Percentiles rank a stretch among this genome's conserved stretches.
Evolutionary conservation across 1,284 basidiomycete species (phyloP).

Genomic region (Tausonia pullulans): DNA sequence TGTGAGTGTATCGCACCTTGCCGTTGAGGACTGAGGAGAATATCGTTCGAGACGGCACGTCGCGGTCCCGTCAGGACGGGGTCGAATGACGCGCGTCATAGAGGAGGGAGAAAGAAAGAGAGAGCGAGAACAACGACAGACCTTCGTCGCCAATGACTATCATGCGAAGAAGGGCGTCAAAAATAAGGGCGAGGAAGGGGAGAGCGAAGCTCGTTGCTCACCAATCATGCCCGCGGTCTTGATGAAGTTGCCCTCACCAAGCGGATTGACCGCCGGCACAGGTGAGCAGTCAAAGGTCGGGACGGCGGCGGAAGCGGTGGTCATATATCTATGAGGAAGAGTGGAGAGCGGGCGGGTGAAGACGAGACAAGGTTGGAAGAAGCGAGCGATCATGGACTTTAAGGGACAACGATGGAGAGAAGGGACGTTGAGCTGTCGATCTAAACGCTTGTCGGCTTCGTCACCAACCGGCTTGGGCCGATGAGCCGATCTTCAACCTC

Average conservation of each 20-base stretch:
- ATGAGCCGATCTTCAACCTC: no score
- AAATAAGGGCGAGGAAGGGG: neutral
- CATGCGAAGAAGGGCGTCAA: constrained; percentile 2
- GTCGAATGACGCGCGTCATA: no score
- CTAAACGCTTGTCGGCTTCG: no score
- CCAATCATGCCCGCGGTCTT: constrained; percentile 37
- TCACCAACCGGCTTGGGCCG: no score
- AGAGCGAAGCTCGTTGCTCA: constrained; percentile 14
- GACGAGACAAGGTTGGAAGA: neutral
- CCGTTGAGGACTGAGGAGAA: constrained; percentile 51
- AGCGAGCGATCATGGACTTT: neutral
- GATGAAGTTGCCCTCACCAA: constrained; percentile 58
- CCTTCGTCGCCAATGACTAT: constrained; percentile 51
- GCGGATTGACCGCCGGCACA: constrained; percentile 40
- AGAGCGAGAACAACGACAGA: no score
- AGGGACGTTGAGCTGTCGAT: no score
- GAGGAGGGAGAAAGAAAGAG: no score
- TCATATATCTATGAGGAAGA: neutral
- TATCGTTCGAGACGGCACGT: no score
- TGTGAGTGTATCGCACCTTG: constrained; percentile 26
- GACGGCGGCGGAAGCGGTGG: neutral
- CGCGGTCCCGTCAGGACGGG: no score
- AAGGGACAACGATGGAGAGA: no score
- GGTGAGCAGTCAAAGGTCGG: neutral
- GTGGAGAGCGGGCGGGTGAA: neutral